These are phyloP conservation scores for Gynostemma pentaphyllum DNA, from an alignment of 306 rosid species.

Conservation along the genomic window DNA sequence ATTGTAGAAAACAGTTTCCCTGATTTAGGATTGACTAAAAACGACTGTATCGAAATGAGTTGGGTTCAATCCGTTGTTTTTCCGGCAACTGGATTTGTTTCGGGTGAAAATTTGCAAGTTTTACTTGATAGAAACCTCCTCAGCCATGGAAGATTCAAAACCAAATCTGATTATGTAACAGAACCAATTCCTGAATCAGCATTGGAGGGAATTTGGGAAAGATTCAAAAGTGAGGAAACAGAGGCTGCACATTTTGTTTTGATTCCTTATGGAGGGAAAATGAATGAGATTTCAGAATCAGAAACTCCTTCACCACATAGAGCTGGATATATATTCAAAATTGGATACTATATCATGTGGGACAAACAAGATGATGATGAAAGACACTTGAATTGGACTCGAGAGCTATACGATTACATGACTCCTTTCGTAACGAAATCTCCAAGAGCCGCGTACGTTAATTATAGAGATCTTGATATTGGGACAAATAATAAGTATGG, in stretches of 20 bases:
- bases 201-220: slow-evolving; percentile 33
- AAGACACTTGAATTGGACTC: slow-evolving; percentile 52
- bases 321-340: slow-evolving; percentile 45
- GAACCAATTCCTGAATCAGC: slow-evolving; percentile 35
- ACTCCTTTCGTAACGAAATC: too few relatives aligned
- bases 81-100: slow-evolving; percentile 21
- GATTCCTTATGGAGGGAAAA: slow-evolving; percentile 65
- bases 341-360: slow-evolving; percentile 44
- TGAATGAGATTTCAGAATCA: slow-evolving; percentile 43
- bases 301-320: slow-evolving; percentile 61
- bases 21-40: too few relatives aligned
- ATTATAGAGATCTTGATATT: too few relatives aligned
- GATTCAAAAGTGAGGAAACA: slow-evolving; percentile 23
- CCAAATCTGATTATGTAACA: slow-evolving; percentile 52
- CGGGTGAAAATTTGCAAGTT: slow-evolving; percentile 17
- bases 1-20: slow-evolving; percentile 37
- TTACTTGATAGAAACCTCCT: slow-evolving; percentile 31
- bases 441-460: too few relatives aligned
- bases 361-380: slow-evolving; percentile 17
- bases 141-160: slow-evolving; percentile 35
- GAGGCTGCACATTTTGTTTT: slow-evolving; percentile 27
- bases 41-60: slow-evolving; percentile 40
- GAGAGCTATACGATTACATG: slow-evolving; percentile 53
- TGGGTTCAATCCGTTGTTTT: slow-evolving; percentile 62
- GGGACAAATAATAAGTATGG: too few relatives aligned